These are phyloP conservation scores for Dipteronia sinensis DNA, from an alignment of 345 rosid species.

Conservation along the genomic window DNA sequence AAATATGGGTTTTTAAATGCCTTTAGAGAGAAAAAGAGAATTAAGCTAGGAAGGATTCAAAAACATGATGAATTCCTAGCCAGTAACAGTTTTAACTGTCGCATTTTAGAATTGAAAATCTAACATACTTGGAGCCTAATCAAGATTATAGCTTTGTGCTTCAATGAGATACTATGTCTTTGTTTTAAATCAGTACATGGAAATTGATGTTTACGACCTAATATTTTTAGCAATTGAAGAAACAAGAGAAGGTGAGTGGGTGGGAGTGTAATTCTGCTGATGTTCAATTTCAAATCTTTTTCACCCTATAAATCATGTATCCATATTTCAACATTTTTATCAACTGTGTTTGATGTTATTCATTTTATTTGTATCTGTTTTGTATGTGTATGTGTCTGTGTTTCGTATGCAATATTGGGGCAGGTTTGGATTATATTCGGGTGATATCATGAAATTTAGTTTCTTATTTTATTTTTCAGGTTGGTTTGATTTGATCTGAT, in stretches of 20 bases:
- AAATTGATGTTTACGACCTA: background rate
- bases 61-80: background rate
- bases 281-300: too few relatives aligned
- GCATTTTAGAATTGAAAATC: background rate
- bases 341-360: too few relatives aligned
- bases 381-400: background rate
- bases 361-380: background rate
- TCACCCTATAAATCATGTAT: too few relatives aligned
- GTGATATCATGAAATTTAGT: too few relatives aligned
- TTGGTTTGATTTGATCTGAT: background rate
- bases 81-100: background rate
- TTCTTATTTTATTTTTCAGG: too few relatives aligned
- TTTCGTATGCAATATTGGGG: constrained; percentile 7
- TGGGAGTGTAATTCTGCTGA: background rate
- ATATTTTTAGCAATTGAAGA: background rate
- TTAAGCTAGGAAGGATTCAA: background rate
- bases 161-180: background rate
- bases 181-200: background rate
- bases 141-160: background rate
- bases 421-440: background rate
- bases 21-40: background rate
- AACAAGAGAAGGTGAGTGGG: background rate
- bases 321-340: too few relatives aligned
- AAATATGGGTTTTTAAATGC: too few relatives aligned
- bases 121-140: background rate